Evolutionary conservation across 805 yeast species (phyloP), one percentile per base, ranked within the genome.

Genomic region (Isabelozyma rhagii): DNA sequence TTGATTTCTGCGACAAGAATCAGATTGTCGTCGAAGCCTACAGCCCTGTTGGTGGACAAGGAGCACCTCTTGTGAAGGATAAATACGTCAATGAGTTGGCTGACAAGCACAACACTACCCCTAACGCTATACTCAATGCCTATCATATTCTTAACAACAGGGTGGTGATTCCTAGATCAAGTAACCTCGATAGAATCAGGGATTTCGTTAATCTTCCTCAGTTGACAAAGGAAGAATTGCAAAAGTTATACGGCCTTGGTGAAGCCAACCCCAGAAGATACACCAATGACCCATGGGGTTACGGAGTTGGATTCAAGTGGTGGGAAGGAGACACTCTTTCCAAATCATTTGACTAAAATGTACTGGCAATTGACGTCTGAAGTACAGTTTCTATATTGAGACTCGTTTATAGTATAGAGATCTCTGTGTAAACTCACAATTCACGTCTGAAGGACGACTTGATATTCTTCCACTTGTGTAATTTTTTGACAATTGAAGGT

Each of bases 31-130:
- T 82, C 6, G 77, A 73, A 31, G 86, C 87, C 0, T 84, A 78
- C 56, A 78, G 86, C 25, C 88, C 89, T 9, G 69, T 83, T 47
- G 94, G 92, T 6, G 71, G 84, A 2, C 62, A 70, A 15, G 87
- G 87, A 43, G 89, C 89, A 0, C 89, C 89, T 31, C 75, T 82
- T 47, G 59, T 83, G 57, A 74, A 79, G 51, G 61, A 81, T 46
- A 82, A 82, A 18, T 54, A 71, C 13, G 75, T 85, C 3, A 56
- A 68, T 44, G 69, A 78, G 47, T 62, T 88, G 39, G 89, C 90
- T 14, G 61, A 76, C 50, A 82, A 83, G 65, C 78, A 87, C 58
- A 60, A 65, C 21, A 81, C 74, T 9, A 62, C 78, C 3, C 74
- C 80, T 0, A 83, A 80, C 48, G 86, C 81, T 55, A 75, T 89